Conservation (phyloP, 371 early-diverging fungal species). For the Cokeromyces recurvatus region DNA sequence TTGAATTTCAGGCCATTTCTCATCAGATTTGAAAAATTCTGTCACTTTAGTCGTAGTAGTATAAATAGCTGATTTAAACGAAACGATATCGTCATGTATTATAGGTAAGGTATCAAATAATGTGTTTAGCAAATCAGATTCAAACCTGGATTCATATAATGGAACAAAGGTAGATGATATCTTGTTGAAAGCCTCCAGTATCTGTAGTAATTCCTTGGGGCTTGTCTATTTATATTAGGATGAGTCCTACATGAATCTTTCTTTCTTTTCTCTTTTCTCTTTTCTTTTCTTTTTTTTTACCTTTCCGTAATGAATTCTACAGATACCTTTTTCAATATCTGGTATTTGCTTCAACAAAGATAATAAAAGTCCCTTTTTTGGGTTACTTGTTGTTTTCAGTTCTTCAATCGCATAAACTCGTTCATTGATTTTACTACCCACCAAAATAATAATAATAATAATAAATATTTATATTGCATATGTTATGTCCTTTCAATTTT, state of each 20-base stretch:
- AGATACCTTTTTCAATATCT: slow-evolving; percentile 75
- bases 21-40: slow-evolving; percentile 47
- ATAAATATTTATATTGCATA: too few species aligned
- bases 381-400: slow-evolving; percentile 36
- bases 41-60: background rate
- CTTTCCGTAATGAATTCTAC: slow-evolving; percentile 67
- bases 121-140: slow-evolving; percentile 29
- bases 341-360: slow-evolving; percentile 43
- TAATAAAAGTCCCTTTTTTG: slow-evolving; percentile 17
- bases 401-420: slow-evolving; percentile 71
- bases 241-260: too few species aligned
- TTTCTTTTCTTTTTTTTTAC: slow-evolving; percentile 29
- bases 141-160: slow-evolving; percentile 17
- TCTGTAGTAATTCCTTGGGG: slow-evolving; percentile 55
- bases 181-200: slow-evolving; percentile 48
- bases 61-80: slow-evolving; percentile 36
- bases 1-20: slow-evolving; percentile 52
- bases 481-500: too few species aligned
- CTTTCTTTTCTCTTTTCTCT: too few species aligned
- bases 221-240: slow-evolving; percentile 37
- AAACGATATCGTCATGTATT: slow-evolving; percentile 24
- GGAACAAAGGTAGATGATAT: slow-evolving; percentile 28
- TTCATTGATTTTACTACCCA: slow-evolving; percentile 56
- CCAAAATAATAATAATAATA: too few species aligned
- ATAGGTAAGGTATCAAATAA: slow-evolving; percentile 39